Evolutionary conservation across 202 grass and related monocot genomes (phyloP), one percentile per base, ranked within the genome.

Genomic region (Miscanthus sacchariflorus): DNA sequence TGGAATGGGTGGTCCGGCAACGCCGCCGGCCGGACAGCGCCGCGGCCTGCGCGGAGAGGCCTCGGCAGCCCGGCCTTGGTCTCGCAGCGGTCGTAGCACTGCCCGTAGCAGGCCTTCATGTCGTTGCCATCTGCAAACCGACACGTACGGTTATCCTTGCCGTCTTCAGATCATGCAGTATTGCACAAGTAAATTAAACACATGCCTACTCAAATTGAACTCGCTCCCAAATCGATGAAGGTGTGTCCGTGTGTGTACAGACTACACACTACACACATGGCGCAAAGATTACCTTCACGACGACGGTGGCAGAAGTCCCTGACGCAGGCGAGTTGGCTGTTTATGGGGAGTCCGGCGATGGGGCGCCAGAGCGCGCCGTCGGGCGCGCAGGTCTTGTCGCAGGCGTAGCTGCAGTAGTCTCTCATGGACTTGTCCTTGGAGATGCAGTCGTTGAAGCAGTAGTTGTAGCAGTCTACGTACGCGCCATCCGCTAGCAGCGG

Each of bases 391-490:
- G 87, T 92, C 87, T 92, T 89, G 90, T 86, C 90, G 68, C 90
- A 92, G 87, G 90, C 90, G 79, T 86, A 92, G 87, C 72, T 86
- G 90, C 87, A 92, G 87, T 92, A 89, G 68, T 86, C 87, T 23
- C 59, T 24, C 90, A 92, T 89, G 74, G 69, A 63, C 69, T 24
- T 86, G 87, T 89, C 79, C 15, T 83, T 92, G 83, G 58, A 23
- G 46, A 92, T 50, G 87, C 90, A 89, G 68, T 92, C 54, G 74
- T 83, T 89, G 87, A 49, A 92, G 83, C 90, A 89, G 87, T 75
- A 92, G 68, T 59, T 61, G 79, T 83, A 92, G 83, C 87, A 92
- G 59, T 92, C 83, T 9, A 59, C 74, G 83, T 46, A 40, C 38
- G 52, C 52, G 23, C 76, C 12, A 9, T 56, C 75, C 33, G 54